A percentile compares a stretch with the other conserved stretches of the same genome.
phyloP scores from a whole-genome alignment of 257 asterid genomes.

The Leptodermis oblonga region DNA sequence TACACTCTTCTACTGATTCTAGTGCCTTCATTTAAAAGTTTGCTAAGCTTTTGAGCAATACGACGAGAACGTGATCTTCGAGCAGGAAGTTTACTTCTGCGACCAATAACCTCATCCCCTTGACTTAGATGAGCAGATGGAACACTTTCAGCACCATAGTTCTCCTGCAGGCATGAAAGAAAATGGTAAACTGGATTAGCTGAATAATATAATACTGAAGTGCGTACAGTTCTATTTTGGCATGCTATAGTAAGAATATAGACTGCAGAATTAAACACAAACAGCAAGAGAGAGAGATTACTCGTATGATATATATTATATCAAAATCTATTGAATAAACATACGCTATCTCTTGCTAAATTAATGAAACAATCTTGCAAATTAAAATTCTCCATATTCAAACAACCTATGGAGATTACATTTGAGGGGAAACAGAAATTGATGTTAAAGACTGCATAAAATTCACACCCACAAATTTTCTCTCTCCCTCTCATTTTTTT shows the following conservation, averaged over 20 bases:
- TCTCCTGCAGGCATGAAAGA: slow-evolving; percentile 25
- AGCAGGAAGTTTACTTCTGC: slow-evolving; percentile 40
- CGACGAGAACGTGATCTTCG: slow-evolving; percentile 44
- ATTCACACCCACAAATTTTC: background rate
- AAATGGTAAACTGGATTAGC: slow-evolving; percentile 9
- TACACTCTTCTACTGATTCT: slow-evolving; percentile 42
- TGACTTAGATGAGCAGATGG: slow-evolving; percentile 30
- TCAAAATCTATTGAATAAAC: background rate
- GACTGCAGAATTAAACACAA: background rate
- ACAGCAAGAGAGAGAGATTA: background rate
- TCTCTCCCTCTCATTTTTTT: too few species aligned
- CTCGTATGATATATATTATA: background rate
- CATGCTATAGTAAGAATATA: background rate
- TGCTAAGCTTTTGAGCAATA: slow-evolving; percentile 47
- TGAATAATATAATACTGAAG: background rate
- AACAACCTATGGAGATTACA: background rate
- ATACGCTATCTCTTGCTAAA: background rate
- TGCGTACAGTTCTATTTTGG: background rate
- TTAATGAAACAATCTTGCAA: background rate
- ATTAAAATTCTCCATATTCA: background rate
- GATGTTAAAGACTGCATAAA: background rate
- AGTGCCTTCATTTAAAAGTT: slow-evolving; percentile 42
- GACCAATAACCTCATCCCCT: slow-evolving; percentile 38
- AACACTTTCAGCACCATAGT: slow-evolving; percentile 16
- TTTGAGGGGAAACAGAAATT: background rate